Evolutionary conservation across 164 flowering plant species (phyloP), one percentile per base, ranked within the genome.

Genomic region (Malania oleifera): DNA sequence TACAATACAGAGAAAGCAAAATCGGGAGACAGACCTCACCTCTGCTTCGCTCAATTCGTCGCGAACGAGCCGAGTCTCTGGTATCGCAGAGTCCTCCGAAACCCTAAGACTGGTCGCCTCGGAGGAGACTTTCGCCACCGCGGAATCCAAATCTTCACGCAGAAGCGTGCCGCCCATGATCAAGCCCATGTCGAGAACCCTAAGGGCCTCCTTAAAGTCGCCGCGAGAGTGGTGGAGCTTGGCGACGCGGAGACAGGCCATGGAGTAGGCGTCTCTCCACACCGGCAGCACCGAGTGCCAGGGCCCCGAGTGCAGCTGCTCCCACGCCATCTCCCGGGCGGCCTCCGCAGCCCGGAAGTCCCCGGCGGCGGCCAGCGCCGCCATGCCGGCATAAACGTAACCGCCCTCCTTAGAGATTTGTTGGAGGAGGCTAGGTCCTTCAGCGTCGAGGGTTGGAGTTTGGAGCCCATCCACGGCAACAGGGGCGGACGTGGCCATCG

Each of bases 301-400:
- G 1, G 97, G 99, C 1, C 99, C 96, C 0, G 88, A 85, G 71
- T 91, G 99, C 12, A 93, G 89, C 73, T 91, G 99, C 81, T 93
- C 99, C 99, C 96, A 93, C 22, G 96, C 97, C 91, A 91, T 86
- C 72, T 93, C 99, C 3, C 76, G 61, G 43, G 95, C 87, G 23
- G 82, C 85, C 83, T 93, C 99, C 34, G 99, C 96, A 38, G 96
- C 93, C 6, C 80, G 61, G 27, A 63, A 23, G 70, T 90, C 91
- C 0, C 96, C 89, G 35, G 56, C 66, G 31, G 82, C 85, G 0
- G 90, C 86, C 1, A 57, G 75, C 1, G 74, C 28, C 18, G 77
- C 82, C 80, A 91, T 77, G 67, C 73, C 65, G 50, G 78, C 83
- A 71, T 58, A 91, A 6, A 89, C 89, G 66, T 81, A 93, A 12